These are phyloP conservation scores for Aspergillus cejpii DNA, from an alignment of 2,329 filamentous ascomycete genomes.

Conservation along the genomic window DNA sequence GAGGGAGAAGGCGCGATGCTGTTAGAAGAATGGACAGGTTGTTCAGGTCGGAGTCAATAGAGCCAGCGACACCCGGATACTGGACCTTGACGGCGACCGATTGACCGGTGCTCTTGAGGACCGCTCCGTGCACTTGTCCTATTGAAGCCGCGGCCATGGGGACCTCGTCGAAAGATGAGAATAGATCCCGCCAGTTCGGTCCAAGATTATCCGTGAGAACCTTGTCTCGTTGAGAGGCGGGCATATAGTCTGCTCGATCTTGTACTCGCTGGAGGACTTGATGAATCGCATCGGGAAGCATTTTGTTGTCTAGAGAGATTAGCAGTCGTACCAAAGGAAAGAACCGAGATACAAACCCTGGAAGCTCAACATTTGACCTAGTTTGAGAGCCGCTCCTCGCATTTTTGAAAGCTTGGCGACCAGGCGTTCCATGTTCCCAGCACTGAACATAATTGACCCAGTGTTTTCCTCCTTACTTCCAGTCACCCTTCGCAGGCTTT, in stretches of 20 bases:
- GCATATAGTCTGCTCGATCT: constrained; percentile 97
- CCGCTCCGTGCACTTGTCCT: constrained; percentile 86
- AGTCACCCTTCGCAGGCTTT: constrained; percentile 72
- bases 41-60: constrained; percentile 92
- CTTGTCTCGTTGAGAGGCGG: constrained; percentile 79
- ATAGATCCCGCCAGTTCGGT: constrained; percentile 74
- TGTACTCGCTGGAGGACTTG: constrained; percentile 90
- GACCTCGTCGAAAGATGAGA: constrained; percentile 76
- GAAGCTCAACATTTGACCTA: constrained; percentile 97
- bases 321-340: background rate
- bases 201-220: constrained; percentile 77
- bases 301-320: constrained; percentile 64
- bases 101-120: constrained; percentile 65
- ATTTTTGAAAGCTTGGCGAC: constrained; percentile 91
- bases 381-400: constrained; percentile 92
- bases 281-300: constrained; percentile 81
- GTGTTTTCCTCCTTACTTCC: constrained; percentile 53
- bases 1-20: constrained; percentile 81
- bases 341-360: constrained; percentile 49
- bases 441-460: constrained; percentile 80
- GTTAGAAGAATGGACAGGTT: constrained; percentile 87
- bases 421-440: constrained; percentile 84
- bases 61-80: constrained; percentile 91
- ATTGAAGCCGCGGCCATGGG: constrained; percentile 95
- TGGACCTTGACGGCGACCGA: constrained; percentile 93